Percentiles rank a stretch among this genome's conserved stretches.
Conservation (phyloP, 306 rosid genomes). For the Medicago arabica region DNA sequence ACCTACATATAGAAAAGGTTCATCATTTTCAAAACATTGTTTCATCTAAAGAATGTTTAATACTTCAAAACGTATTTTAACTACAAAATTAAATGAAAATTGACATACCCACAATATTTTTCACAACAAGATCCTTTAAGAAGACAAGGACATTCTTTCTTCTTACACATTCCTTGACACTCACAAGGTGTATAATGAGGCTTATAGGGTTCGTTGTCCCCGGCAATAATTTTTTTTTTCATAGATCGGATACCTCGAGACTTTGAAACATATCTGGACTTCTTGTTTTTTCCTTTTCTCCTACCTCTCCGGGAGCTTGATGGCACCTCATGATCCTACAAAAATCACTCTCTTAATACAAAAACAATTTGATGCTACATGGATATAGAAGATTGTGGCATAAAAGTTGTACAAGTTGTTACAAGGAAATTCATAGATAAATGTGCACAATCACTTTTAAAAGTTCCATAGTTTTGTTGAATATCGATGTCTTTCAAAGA, state of each 20-base stretch:
- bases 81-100: background rate
- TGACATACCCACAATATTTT: constrained; percentile 84
- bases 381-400: background rate
- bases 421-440: background rate
- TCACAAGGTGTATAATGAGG: constrained; percentile 76
- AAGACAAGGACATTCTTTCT: constrained; percentile 78
- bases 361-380: background rate
- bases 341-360: constrained; percentile 15
- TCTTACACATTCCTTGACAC: constrained; percentile 76
- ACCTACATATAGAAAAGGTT: constrained; percentile 48
- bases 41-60: too few relatives aligned
- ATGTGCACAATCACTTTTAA: background rate
- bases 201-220: constrained; percentile 53
- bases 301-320: constrained; percentile 58
- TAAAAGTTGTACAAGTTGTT: background rate
- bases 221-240: constrained; percentile 66
- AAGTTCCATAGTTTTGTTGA: too few relatives aligned
- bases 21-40: background rate
- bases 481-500: too few relatives aligned
- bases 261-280: constrained; percentile 67
- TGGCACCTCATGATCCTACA: constrained; percentile 62
- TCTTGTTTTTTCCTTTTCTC: constrained; percentile 74
- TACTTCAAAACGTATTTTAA: too few relatives aligned
- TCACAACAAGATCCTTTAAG: constrained; percentile 77
- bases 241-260: constrained; percentile 71